Percentiles rank a stretch among this genome's conserved stretches.
Evolutionary conservation across 371 early-diverging fungal genomes (phyloP).

Genomic region (Dipsacomyces acuminosporus): DNA sequence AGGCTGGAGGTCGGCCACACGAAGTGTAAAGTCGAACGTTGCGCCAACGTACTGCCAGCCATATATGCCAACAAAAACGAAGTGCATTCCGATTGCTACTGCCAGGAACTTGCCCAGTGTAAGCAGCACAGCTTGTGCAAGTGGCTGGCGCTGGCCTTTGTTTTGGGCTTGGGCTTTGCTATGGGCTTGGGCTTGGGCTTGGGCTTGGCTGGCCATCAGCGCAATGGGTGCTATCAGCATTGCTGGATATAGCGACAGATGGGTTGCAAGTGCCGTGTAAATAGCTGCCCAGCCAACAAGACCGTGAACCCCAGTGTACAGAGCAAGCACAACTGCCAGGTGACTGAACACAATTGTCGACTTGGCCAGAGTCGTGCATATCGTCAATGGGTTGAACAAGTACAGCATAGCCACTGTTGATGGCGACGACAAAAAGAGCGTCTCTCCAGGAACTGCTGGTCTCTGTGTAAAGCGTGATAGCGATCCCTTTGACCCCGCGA

Average conservation of each 20-base stretch:
- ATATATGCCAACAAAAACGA: conserved; percentile 14
- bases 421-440: conserved; percentile 34
- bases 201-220: conserved; percentile 46
- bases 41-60: conserved; percentile 34
- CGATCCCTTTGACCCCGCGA: conserved; percentile 52
- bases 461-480: conserved; percentile 39
- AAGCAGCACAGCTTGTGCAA: conserved; percentile 1
- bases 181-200: not conserved
- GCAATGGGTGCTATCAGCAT: conserved; percentile 71
- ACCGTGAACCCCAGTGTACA: conserved; percentile 65
- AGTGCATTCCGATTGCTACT: conserved; percentile 9
- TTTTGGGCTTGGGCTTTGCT: no score
- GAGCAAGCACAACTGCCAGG: conserved; percentile 59
- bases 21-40: conserved; percentile 47
- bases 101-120: conserved; percentile 16
- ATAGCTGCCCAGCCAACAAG: conserved; percentile 51
- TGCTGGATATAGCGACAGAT: conserved; percentile 76
- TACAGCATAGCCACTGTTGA: conserved; percentile 56
- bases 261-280: conserved; percentile 68
- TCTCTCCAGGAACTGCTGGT: conserved; percentile 45
- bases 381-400: conserved; percentile 77
- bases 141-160: not conserved
- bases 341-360: conserved; percentile 74
- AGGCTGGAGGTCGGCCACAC: conserved; percentile 85
- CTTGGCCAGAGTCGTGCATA: conserved; percentile 66